Evolutionary conservation across 441 rosid species (phyloP), one percentile per base, ranked within the genome.

Genomic region (Adansonia madagascariensis): DNA sequence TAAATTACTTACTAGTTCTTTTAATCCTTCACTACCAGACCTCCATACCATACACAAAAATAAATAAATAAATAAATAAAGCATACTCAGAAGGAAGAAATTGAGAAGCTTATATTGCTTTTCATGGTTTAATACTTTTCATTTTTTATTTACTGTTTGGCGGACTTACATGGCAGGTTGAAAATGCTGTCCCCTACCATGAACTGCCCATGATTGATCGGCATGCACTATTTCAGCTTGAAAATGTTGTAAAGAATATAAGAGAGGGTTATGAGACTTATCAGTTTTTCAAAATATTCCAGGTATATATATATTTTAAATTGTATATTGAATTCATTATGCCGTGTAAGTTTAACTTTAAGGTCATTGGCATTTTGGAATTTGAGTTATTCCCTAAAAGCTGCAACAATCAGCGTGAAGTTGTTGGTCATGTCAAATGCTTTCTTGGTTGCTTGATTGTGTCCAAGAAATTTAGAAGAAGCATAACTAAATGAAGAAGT

Each of bases 251-350:
- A 53, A 87, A 81, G 80, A 89, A 86, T 87, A 86, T 92, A 61
- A 79, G 84, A 82, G 93, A 90, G 78, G 85, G 94, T 75, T 96
- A 94, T 46, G 98, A 94, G 65, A 91, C 83, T 87, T 91, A 94
- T 86, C 97, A 90, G 77, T 91, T 96, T 83, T 92, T 91, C 85
- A 94, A 90, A 85, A 92, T 96, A 84, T 96, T 92, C 87, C 98
- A 95, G 99, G 99, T 94, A 80, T 41, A 10, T 55, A 35, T 62
- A 63, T 17, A 7, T 12, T 47, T 39, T 39, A 22, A 56, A 56
- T 35, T 18, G 11, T 75, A 15, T 22, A 50, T 22, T 65, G 62
- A 18, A 49, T 52, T 75, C 63, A 50, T 52, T 15, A 27, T 75
- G 12, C 39, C 9, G 0, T 52, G 63, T 57, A 67, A 14, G 39